phyloP scores from a whole-genome alignment of 768 basidiomycete species.

The Lanmaoa rubissima region DNA sequence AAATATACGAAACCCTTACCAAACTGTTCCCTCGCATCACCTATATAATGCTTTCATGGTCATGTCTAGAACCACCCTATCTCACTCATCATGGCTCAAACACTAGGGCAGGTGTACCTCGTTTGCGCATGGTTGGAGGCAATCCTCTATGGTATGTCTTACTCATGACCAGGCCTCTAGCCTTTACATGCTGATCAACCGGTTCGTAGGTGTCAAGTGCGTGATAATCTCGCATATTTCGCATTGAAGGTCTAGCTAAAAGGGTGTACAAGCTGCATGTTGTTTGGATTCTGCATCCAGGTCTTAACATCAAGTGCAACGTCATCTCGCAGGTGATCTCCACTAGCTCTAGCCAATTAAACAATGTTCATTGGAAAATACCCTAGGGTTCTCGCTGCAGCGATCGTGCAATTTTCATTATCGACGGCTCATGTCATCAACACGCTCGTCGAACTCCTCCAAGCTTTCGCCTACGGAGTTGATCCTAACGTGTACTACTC shows the following conservation, averaged over 20 bases:
- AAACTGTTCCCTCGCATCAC: neutral
- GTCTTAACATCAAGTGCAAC: conserved; percentile 1
- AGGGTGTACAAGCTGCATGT: conserved; percentile 4
- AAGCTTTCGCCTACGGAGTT: conserved; percentile 11
- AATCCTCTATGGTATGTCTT: conserved; percentile 17
- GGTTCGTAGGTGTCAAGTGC: conserved; percentile 9
- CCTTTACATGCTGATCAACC: too few species aligned
- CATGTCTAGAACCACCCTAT: neutral
- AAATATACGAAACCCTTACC: neutral
- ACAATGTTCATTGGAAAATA: neutral
- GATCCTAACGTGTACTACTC: conserved; percentile 9
- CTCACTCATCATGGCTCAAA: conserved; percentile 6
- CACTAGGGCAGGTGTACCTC: conserved; percentile 19
- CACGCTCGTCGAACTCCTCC: conserved; percentile 12
- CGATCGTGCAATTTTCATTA: conserved; percentile 17
- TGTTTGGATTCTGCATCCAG: conserved; percentile 12
- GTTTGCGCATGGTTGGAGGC: conserved; percentile 15
- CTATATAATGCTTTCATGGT: neutral
- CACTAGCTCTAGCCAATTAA: neutral
- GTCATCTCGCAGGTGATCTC: conserved; percentile 7
- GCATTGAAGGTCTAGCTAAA: neutral
- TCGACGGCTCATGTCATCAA: conserved; percentile 14
- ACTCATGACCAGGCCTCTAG: neutral
- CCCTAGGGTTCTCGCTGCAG: conserved; percentile 8
- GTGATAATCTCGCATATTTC: neutral